Conservation (phyloP, 345 rosid species). For the Rhodamnia argentea region DNA sequence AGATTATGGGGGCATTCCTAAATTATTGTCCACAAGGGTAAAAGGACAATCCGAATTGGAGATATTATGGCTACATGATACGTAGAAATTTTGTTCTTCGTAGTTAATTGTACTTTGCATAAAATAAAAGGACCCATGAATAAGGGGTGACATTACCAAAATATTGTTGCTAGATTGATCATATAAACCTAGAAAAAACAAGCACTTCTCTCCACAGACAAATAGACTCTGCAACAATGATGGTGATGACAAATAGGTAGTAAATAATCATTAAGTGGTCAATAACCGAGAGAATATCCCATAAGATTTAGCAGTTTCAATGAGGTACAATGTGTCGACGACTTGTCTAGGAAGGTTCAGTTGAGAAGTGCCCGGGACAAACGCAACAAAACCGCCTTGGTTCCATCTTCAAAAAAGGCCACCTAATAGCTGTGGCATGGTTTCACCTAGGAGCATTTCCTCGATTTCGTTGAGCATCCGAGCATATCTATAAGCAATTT, state of each 20-base stretch:
- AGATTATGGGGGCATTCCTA: too few species aligned
- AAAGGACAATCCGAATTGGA: too few species aligned
- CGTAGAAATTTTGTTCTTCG: too few species aligned
- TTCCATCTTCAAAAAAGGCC: slow-evolving; percentile 10
- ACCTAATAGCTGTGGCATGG: slow-evolving; percentile 7
- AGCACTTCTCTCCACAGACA: background rate
- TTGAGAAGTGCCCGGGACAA: background rate
- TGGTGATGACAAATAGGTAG: background rate
- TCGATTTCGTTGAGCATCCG: background rate
- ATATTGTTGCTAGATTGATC: background rate
- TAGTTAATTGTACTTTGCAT: too few species aligned
- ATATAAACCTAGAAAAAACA: background rate
- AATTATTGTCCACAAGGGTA: too few species aligned
- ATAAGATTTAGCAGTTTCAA: background rate
- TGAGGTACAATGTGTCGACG: background rate
- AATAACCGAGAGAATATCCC: background rate
- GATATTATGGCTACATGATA: too few species aligned
- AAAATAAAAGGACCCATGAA: too few species aligned
- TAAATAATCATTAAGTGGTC: background rate
- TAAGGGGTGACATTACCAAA: too few species aligned
- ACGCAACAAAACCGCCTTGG: slow-evolving; percentile 1
- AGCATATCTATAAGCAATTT: background rate
- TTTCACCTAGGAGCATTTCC: slow-evolving; percentile 5
- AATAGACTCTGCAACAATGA: background rate
- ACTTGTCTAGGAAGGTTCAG: slow-evolving; percentile 15